phyloP scores from a whole-genome alignment of 805 yeast genomes.

The Saturnispora hagleri region DNA sequence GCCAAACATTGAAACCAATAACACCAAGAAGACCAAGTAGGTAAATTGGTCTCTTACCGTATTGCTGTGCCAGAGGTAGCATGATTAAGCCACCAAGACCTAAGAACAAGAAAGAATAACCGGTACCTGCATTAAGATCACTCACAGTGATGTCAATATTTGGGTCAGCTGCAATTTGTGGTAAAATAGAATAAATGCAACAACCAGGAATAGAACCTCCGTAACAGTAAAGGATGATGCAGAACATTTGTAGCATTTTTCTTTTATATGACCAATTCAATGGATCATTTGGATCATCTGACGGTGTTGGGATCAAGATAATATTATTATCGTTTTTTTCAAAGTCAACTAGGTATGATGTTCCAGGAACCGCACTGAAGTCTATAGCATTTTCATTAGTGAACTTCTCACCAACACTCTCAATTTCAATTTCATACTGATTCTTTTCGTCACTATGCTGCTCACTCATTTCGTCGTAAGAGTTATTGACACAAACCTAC shows the following conservation, averaged over 20 bases:
- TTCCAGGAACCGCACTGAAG: conserved; percentile 40
- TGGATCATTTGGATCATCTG: conserved; percentile 63
- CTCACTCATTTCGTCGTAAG: neutral
- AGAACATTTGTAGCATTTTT: conserved; percentile 38
- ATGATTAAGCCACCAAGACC: conserved; percentile 31
- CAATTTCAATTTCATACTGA: conserved; percentile 1
- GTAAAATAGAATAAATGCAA: conserved; percentile 17
- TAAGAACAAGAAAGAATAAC: conserved; percentile 32
- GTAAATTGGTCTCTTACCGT: conserved; percentile 32
- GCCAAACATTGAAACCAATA: conserved; percentile 26
- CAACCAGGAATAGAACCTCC: conserved; percentile 22
- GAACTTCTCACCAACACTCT: neutral
- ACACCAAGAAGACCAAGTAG: conserved; percentile 26
- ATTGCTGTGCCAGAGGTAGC: conserved; percentile 32
- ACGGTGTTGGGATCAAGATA: conserved; percentile 56
- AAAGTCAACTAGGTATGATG: conserved; percentile 39
- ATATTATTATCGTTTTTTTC: conserved; percentile 28
- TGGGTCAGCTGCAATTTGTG: conserved; percentile 24
- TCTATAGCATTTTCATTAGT: conserved; percentile 15
- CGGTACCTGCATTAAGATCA: conserved; percentile 32
- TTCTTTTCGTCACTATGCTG: neutral
- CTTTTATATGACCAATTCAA: conserved; percentile 49
- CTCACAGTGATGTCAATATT: conserved; percentile 19
- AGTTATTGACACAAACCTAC: neutral
- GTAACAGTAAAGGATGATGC: conserved; percentile 32